Base-by-base conservation (phyloP, 495 filamentous ascomycete genomes). In the Hyaloscypha bicolor region DNA sequence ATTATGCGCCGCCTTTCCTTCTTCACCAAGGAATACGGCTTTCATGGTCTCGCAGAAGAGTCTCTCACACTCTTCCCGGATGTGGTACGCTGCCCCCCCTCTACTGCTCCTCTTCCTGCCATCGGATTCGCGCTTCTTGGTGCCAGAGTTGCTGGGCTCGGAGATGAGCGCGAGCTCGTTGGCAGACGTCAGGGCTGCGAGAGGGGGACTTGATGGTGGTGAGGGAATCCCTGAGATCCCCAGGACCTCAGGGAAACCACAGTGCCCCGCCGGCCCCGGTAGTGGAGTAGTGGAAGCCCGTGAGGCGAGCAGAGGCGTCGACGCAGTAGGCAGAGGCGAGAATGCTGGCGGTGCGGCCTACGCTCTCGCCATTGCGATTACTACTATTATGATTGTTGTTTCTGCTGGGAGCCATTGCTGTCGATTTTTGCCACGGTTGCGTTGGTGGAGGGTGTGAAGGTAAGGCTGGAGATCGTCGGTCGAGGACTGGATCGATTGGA, bases 21-120 rank as follows among this genome's bases (percentile, higher is more conserved):
- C 86, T 92, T 96, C 93, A 96, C 91, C 93, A 87, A 93, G 89
- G 88, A 97, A 96, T 83, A 91, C 91, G 81, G 88, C 80, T 79
- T 84, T 89, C 89, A 97, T 87, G 82, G 86, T 91, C 87, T 93
- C 91, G 85, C 94, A 97, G 86, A 97, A 95, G 86, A 97, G 94
- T 81, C 94, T 97, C 93, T 97, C 94, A 97, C 94, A 96, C 92
- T 97, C 93, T 92, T 87, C 94, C 92, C 90, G 91, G 85, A 97
- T 96, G 82, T 87, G 88, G 80, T 92, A 87, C 90, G 90, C 86
- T 87, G 93, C 93, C 91, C 92, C 93, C 90, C 88, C 90, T 85
- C 86, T 86, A 76, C 87, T 81, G 76, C 80, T 75, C 55, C 73
- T 78, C 70, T 76, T 78, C 70, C 73, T 74, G 66, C 74, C 78